Base-by-base conservation (phyloP, 768 basidiomycete genomes). In the Boletus reticulatus region DNA sequence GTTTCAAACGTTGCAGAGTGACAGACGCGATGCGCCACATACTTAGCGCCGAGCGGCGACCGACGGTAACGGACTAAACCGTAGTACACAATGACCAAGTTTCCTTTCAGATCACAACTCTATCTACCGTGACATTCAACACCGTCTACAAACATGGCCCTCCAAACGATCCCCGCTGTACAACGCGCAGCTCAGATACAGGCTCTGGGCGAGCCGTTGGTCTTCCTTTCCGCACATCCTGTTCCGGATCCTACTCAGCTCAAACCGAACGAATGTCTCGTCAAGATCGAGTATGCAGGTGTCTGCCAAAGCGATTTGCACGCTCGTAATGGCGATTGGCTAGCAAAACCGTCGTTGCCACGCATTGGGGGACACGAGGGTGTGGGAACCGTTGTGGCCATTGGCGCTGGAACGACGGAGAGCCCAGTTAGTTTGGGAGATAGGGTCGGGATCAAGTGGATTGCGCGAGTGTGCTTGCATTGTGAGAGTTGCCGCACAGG, bases 331-430 rank as follows among this genome's bases (percentile, higher is more conserved):
- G 78, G 75, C 8, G 78, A 80, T 51, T 80, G 77, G 62, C 0
- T 14, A 0, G 9, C n/a, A 19, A 57, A 55, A 13, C 67, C 62
- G 8, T 57, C 57, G 6, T 72, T 79, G 69, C 46, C 67, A 63
- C 32, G 61, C 55, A 62, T 78, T 22, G 76, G 75, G 1, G 78
- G 80, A 0, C 79, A 79, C 62, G 78, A 80, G 57, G 79, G 79
- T n/a, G 76, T 74, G 4, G 79, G 80, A 24, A 61, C 55, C 39
- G 61, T 82, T 54, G 75, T 79, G 19, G 79, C 76, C 17, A 76
- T 82, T 37, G 78, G 69, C 22, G 62, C 72, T 9, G 62, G 72
- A 49, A 72, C 73, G 1, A 19, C 49, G 11, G 58, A 62, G 4
- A 71, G 69, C 32, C 61, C 58, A 3, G 67, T 76, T 52, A 71